Percentiles rank a stretch among this genome's conserved stretches.
Evolutionary conservation across 768 basidiomycete species (phyloP).

Genomic region (Trametes gibbosa): DNA sequence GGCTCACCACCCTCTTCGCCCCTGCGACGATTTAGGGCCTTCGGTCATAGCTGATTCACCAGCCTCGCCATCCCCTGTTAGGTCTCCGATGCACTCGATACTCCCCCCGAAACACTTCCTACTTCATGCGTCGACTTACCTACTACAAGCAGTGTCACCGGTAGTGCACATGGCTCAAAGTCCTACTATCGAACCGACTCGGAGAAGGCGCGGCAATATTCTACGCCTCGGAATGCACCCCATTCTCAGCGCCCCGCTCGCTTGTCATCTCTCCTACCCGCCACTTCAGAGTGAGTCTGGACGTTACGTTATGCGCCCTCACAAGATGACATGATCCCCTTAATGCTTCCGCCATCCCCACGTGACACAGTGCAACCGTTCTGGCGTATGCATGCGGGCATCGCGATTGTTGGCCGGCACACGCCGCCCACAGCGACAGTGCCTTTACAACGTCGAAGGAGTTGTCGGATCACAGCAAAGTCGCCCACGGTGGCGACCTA

Average conservation of each 20-base stretch:
- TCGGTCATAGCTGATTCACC: slow-evolving; percentile 4
- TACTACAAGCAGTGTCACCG: background rate
- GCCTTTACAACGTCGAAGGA: slow-evolving; percentile 74
- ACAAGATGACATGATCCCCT: no score
- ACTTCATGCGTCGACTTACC: background rate
- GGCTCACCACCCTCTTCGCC: background rate
- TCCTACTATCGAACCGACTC: slow-evolving; percentile 26
- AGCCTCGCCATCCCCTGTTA: slow-evolving; percentile 6
- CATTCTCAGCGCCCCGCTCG: slow-evolving; percentile 32
- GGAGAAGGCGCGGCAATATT: slow-evolving; percentile 21
- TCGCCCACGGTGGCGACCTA: slow-evolving; percentile 38
- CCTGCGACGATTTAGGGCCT: background rate
- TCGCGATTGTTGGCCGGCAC: slow-evolving; percentile 60
- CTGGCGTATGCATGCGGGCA: slow-evolving; percentile 75
- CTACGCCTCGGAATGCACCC: slow-evolving; percentile 25
- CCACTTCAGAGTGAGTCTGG: slow-evolving; percentile 42
- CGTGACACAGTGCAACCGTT: slow-evolving; percentile 34
- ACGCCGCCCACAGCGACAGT: slow-evolving; percentile 38
- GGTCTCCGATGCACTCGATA: background rate
- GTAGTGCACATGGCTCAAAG: slow-evolving; percentile 5
- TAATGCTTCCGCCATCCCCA: no score
- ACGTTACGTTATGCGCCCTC: background rate
- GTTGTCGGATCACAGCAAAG: slow-evolving; percentile 67
- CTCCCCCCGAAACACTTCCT: background rate
- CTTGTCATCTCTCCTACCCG: slow-evolving; percentile 45